These are phyloP conservation scores for Aspergillus sp. DNA, from an alignment of 2,329 filamentous ascomycete genomes.

Conservation along the genomic window DNA sequence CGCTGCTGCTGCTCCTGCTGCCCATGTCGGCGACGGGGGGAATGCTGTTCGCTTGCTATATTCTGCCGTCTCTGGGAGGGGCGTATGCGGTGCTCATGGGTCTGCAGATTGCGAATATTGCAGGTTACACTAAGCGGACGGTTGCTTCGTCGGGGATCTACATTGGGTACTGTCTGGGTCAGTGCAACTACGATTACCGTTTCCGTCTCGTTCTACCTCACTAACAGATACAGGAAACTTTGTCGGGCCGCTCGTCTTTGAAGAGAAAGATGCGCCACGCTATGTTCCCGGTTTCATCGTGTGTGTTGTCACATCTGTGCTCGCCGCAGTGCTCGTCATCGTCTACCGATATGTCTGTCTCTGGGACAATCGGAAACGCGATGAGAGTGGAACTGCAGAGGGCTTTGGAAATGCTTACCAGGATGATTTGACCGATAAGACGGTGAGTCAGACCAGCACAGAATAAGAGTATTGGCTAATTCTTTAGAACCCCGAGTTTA, in stretches of 20 bases:
- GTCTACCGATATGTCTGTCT: conserved; percentile 47
- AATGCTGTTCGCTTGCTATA: conserved; percentile 49
- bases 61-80: conserved; percentile 45
- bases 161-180: conserved; percentile 52
- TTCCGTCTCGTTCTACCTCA: too few relatives aligned
- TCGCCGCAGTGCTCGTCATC: conserved; percentile 36
- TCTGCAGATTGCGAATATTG: conserved; percentile 50
- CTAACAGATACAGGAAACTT: conserved; percentile 35
- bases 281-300: conserved; percentile 41
- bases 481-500: conserved; percentile 13
- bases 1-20: conserved; percentile 45
- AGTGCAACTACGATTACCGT: neutral
- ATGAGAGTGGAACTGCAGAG: conserved; percentile 40
- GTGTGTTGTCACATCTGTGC: conserved; percentile 35
- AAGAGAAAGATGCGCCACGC: conserved; percentile 39
- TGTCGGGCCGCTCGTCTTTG: conserved; percentile 45
- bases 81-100: conserved; percentile 53
- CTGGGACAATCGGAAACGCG: conserved; percentile 44
- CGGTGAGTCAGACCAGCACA: conserved; percentile 7
- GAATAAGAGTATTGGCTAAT: neutral
- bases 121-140: conserved; percentile 52
- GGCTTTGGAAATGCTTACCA: conserved; percentile 53
- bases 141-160: conserved; percentile 50
- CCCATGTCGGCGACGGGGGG: conserved; percentile 42
- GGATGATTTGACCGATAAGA: conserved; percentile 51